These are phyloP conservation scores for Coprinopsis marcescibilis DNA, from an alignment of 768 basidiomycete genomes.

Conservation along the genomic window DNA sequence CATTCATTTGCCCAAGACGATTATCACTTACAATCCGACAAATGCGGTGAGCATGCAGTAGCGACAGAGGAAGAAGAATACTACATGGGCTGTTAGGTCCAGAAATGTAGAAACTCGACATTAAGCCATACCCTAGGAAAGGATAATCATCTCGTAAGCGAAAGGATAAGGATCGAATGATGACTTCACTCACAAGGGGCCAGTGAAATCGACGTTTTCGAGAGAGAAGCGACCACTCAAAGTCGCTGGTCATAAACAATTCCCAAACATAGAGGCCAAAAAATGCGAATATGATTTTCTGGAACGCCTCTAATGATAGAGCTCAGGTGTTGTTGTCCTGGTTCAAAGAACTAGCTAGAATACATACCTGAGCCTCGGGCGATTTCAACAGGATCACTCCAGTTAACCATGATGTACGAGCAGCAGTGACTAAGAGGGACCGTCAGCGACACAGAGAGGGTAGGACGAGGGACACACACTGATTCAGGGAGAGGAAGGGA, in stretches of 20 bases:
- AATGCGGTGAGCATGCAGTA: constrained; percentile 68
- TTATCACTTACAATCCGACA: constrained; percentile 48
- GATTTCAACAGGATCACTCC: constrained; percentile 41
- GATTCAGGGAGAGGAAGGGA: neutral
- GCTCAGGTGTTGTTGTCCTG: neutral
- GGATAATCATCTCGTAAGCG: too few species aligned
- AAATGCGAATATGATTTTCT: constrained; percentile 54
- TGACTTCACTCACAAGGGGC: constrained; percentile 53
- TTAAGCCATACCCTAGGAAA: too few species aligned
- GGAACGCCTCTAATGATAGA: constrained; percentile 43
- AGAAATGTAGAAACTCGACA: too few species aligned
- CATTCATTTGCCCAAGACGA: neutral
- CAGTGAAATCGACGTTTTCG: constrained; percentile 56
- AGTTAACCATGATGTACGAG: constrained; percentile 38
- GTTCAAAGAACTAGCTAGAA: neutral
- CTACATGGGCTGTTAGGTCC: constrained; percentile 20
- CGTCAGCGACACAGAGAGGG: neutral
- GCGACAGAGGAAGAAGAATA: constrained; percentile 65
- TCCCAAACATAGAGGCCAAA: constrained; percentile 70
- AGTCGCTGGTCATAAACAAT: constrained; percentile 52
- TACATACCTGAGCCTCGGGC: constrained; percentile 34
- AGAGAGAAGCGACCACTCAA: constrained; percentile 62
- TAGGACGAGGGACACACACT: neutral
- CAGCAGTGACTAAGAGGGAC: constrained; percentile 5
- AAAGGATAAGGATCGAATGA: neutral